Percentiles rank a stretch among this genome's conserved stretches.
Conservation (phyloP, 106 monocot genomes). For the Hemerocallis citrina region DNA sequence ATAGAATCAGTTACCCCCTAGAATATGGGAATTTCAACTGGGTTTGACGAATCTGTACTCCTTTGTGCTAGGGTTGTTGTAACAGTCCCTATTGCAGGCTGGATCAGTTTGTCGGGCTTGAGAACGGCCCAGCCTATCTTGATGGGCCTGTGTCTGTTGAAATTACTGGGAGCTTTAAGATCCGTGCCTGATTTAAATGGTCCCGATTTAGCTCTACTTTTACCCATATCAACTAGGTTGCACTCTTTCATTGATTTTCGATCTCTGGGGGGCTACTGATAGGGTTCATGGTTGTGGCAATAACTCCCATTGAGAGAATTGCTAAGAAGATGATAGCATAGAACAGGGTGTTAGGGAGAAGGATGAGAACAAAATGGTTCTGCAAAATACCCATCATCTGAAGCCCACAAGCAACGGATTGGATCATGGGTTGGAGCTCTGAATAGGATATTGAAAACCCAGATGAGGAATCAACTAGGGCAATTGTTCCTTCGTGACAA, state of each 20-base stretch:
- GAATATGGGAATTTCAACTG: too few relatives aligned
- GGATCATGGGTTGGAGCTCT: conserved; percentile 24
- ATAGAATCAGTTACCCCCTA: too few relatives aligned
- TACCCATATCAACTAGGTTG: conserved; percentile 3
- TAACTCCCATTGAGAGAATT: conserved; percentile 44
- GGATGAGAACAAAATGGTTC: conserved; percentile 37
- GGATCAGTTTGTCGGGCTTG: too few relatives aligned
- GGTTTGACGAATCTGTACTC: too few relatives aligned
- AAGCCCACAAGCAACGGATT: conserved; percentile 47
- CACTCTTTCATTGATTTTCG: conserved; percentile 10
- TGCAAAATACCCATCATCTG: conserved; percentile 15
- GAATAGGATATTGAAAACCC: conserved; percentile 32
- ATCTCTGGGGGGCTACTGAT: conserved; percentile 42
- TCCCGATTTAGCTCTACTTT: too few relatives aligned
- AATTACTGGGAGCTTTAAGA: too few relatives aligned
- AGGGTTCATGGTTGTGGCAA: conserved; percentile 49
- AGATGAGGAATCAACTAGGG: conserved; percentile 48
- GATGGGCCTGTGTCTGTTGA: too few relatives aligned
- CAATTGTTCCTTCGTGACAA: conserved; percentile 19
- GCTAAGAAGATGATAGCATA: conserved; percentile 55
- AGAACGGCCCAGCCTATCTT: too few relatives aligned
- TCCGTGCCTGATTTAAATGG: too few relatives aligned
- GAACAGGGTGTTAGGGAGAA: conserved; percentile 43
- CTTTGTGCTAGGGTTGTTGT: too few relatives aligned
- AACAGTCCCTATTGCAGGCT: too few relatives aligned